phyloP scores from a whole-genome alignment of 306 rosid species.

The Prunus mume region DNA sequence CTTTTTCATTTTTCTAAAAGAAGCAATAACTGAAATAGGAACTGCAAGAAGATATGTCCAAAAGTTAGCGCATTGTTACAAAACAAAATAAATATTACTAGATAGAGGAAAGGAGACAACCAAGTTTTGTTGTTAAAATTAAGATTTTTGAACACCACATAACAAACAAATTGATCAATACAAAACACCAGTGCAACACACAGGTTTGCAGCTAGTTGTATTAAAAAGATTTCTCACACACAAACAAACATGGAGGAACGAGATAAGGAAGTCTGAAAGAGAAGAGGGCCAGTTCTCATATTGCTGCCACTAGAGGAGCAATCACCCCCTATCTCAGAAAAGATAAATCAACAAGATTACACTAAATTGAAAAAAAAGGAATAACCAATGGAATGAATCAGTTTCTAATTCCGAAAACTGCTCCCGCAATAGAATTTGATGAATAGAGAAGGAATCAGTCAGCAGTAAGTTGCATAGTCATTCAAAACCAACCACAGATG shows the following conservation, averaged over 20 bases:
- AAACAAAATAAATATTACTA: neutral
- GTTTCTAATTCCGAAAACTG: neutral
- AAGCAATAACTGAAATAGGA: conserved; percentile 65
- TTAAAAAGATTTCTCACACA: neutral
- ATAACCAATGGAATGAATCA: neutral
- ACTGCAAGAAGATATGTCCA: conserved; percentile 51
- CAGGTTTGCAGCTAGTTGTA: neutral
- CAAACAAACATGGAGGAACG: neutral
- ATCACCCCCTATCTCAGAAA: neutral
- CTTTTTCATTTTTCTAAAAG: conserved; percentile 84
- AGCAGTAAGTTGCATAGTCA: conserved; percentile 32
- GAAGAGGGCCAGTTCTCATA: neutral
- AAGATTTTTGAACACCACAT: neutral
- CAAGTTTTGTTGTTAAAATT: neutral
- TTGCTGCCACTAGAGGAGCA: neutral
- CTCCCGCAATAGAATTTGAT: neutral
- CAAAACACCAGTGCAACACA: neutral
- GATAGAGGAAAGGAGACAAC: neutral
- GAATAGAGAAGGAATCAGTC: conserved; percentile 44
- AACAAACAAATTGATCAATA: neutral
- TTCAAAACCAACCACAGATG: conserved; percentile 30
- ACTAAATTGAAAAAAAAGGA: neutral
- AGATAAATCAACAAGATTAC: neutral
- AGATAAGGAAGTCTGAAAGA: neutral
- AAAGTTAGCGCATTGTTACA: neutral